These are phyloP conservation scores for Paraphoma chrysanthemicola DNA, from an alignment of 2,329 filamentous ascomycete genomes.

Conservation along the genomic window DNA sequence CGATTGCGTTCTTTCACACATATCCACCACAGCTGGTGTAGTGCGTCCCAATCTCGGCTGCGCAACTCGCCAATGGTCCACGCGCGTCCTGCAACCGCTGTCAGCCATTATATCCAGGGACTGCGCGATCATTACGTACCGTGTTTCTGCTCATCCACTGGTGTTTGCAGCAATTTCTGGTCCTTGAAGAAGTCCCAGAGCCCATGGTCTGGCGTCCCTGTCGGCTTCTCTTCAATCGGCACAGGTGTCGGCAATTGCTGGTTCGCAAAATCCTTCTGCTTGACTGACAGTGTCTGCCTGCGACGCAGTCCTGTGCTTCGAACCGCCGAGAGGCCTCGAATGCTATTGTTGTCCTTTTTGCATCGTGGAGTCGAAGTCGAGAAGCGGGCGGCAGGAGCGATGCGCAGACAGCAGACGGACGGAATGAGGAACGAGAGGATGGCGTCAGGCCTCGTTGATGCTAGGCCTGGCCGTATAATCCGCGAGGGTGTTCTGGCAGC, in stretches of 20 bases:
- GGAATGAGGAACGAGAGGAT: conserved; percentile 37
- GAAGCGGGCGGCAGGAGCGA: conserved; percentile 58
- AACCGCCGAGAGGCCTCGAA: conserved; percentile 82
- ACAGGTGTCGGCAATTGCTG: conserved; percentile 72
- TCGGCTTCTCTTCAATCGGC: conserved; percentile 64
- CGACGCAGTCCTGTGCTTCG: conserved; percentile 72
- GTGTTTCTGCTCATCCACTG: conserved; percentile 73
- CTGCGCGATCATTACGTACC: conserved; percentile 54
- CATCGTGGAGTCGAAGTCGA: conserved; percentile 59
- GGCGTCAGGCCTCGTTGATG: conserved; percentile 22
- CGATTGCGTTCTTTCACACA: conserved; percentile 91
- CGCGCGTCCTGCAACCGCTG: conserved; percentile 63
- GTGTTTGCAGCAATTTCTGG: conserved; percentile 72
- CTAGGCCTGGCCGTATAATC: conserved; percentile 31
- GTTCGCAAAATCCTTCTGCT: conserved; percentile 61
- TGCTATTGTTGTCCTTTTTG: conserved; percentile 76
- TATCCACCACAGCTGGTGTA: conserved; percentile 93
- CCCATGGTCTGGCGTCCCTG: conserved; percentile 77
- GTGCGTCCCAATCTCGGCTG: conserved; percentile 89
- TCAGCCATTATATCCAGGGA: conserved; percentile 4
- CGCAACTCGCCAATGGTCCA: conserved; percentile 89
- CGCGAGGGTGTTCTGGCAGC: conserved; percentile 36
- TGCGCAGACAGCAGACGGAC: conserved; percentile 28
- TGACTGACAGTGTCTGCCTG: conserved; percentile 75
- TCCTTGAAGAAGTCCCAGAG: conserved; percentile 90